phyloP scores from a whole-genome alignment of 164 flowering plant species.

The Aristolochia californica region DNA sequence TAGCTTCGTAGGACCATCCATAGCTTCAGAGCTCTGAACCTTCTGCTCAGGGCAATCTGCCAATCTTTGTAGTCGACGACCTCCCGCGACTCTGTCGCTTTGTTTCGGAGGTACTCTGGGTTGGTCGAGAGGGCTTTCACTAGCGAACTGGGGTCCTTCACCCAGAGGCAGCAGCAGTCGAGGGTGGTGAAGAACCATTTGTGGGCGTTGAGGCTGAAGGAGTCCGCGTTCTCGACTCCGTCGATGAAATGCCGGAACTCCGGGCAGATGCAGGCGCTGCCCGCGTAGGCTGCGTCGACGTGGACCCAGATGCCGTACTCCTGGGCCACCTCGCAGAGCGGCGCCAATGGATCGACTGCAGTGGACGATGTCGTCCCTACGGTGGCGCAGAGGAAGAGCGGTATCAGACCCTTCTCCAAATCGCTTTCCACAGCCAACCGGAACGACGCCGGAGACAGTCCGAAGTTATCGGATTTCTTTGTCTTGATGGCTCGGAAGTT shows the following conservation, averaged over 20 bases:
- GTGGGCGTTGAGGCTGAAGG: conserved; percentile 64
- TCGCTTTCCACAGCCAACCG: conserved; percentile 14
- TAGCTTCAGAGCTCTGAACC: conserved; percentile 52
- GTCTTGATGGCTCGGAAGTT: conserved; percentile 41
- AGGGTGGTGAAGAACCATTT: conserved; percentile 60
- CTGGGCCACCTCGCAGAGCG: conserved; percentile 22
- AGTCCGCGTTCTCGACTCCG: conserved; percentile 48
- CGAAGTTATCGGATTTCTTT: conserved; percentile 6
- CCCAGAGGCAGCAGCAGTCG: conserved; percentile 71
- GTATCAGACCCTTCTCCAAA: conserved; percentile 21
- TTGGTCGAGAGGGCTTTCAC: conserved; percentile 38
- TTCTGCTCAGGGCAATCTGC: conserved; percentile 51
- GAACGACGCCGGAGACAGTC: conserved; percentile 15
- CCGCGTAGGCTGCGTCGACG: conserved; percentile 62
- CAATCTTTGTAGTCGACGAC: conserved; percentile 75
- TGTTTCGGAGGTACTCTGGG: conserved; percentile 54
- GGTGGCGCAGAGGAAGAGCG: conserved; percentile 35
- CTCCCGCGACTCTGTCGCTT: conserved; percentile 33
- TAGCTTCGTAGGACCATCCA: conserved; percentile 60
- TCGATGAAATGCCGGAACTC: conserved; percentile 49
- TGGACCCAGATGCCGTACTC: conserved; percentile 33
- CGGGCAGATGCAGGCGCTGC: conserved; percentile 59
- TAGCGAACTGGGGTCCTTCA: conserved; percentile 39
- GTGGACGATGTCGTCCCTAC: conserved; percentile 44
- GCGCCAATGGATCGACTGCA: conserved; percentile 34